Evolutionary conservation across 2,329 filamentous ascomycete species (phyloP).

Genomic region (Nectriaceae sp.): DNA sequence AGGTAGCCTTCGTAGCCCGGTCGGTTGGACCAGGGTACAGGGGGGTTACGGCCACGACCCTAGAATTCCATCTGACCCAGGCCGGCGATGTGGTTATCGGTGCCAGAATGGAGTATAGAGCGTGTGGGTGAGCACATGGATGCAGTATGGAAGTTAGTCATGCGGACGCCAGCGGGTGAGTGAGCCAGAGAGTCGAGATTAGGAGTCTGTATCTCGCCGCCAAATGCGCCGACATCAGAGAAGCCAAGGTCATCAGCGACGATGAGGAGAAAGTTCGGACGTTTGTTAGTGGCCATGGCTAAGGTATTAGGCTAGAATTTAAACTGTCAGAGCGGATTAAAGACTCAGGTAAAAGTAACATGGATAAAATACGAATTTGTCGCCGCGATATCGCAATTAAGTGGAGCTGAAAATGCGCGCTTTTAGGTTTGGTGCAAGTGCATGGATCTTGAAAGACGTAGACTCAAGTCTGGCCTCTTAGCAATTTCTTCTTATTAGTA

Average conservation of each 20-base stretch:
- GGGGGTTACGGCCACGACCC: constrained; percentile 12
- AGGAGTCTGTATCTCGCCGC: constrained; percentile 61
- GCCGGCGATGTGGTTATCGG: constrained; percentile 24
- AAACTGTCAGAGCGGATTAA: no score
- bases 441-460: no score
- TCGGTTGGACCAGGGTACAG: constrained; percentile 4
- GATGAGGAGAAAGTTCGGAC: neutral
- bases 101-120: constrained; percentile 65
- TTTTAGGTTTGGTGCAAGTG: no score
- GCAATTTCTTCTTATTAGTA: no score
- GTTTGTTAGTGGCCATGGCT: no score
- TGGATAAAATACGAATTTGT: no score
- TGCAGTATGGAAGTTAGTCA: constrained; percentile 64
- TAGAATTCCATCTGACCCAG: constrained; percentile 32
- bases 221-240: constrained; percentile 60
- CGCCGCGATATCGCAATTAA: no score
- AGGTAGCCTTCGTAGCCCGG: constrained; percentile 50
- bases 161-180: constrained; percentile 53
- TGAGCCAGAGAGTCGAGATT: constrained; percentile 56
- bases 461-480: no score
- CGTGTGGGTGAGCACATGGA: constrained; percentile 63
- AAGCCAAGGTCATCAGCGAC: constrained; percentile 40
- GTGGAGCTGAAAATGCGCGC: no score
- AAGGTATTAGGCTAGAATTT: no score
- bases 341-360: no score